Evolutionary conservation across 306 rosid species (phyloP).

Genomic region (Psophocarpus tetragonolobus): DNA sequence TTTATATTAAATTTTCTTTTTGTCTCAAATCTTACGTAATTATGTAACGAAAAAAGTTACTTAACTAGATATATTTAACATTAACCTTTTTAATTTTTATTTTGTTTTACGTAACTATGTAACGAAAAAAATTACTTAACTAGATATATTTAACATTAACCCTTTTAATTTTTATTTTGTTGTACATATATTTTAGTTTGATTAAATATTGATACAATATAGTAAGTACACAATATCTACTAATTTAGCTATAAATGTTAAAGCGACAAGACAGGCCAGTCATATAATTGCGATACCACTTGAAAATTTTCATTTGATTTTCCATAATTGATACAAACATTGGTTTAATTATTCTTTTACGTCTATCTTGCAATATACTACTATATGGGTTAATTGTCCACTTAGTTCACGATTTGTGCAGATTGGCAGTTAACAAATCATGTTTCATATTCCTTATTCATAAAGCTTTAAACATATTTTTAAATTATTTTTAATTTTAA

Average conservation of each 20-base stretch:
- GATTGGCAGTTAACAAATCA: too few species aligned
- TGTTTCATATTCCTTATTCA: too few species aligned
- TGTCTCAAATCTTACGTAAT: background rate
- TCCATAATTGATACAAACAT: background rate
- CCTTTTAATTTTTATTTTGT: background rate
- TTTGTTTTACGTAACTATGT: too few species aligned
- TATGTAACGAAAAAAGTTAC: too few species aligned
- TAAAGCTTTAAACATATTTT: too few species aligned
- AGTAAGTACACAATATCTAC: background rate
- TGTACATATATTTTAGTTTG: background rate
- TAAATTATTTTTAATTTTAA: too few species aligned
- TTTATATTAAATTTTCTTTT: too few species aligned
- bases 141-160: background rate
- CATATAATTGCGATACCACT: background rate
- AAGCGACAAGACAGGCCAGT: background rate
- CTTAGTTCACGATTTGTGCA: too few species aligned
- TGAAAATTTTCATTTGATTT: background rate
- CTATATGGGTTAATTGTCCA: background rate
- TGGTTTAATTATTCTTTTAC: too few species aligned
- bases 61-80: background rate
- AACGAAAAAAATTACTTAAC: too few species aligned
- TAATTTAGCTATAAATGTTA: background rate
- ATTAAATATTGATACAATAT: background rate
- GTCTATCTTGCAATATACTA: too few species aligned
- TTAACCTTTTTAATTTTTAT: background rate